Evolutionary conservation across 2,329 filamentous ascomycete species (phyloP), one percentile per base, ranked within the genome.

Genomic region (Trichoderma polysporum): DNA sequence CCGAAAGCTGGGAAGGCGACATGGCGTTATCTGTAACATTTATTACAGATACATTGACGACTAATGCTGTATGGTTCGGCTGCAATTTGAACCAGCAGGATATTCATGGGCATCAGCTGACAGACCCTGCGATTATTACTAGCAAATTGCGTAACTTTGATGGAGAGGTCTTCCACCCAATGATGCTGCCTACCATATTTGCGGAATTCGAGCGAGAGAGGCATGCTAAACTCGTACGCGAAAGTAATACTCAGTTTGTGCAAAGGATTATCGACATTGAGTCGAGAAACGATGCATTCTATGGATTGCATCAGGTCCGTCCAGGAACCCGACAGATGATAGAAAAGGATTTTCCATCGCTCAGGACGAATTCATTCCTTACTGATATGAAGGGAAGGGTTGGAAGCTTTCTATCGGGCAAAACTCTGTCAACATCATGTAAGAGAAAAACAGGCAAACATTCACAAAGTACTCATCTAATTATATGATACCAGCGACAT

Each of bases 161-260:
- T 33, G 37, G 57, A 0, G 8, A 41, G 22, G 33, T 62, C 0
- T 67, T 64, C 7, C 70, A 71, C 25, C 69, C 68, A 1, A 64
- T 71, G 61, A 61, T 71, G 7, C n/a, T 71, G 1, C 69, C 69
- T 4, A 50, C 68, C 12, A 68, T 71, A 5, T 69, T 71, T 49
- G 67, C 66, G 1, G 70, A 71, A 35, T 47, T 71, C 4, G 70
- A 71, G 33, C 59, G 70, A 12, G 67, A 68, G 2, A 68, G 69
- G 3, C 70, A 71, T 12, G 33, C 68, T n/a, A 62, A 56, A 7
- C 63, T 68, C 10, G 63, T 68, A 19, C 54, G 68, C 6, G 22
- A 31, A n/a, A 53, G 59, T 3, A 37, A 66, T 13, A 19, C 35
- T 13, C 27, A 66, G 12, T 45, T 69, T 49, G 13, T 66, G 15